Evolutionary conservation across 192 early-diverging fungal genomes (phyloP).

Genomic region (Rhizoclosmatium sp.): DNA sequence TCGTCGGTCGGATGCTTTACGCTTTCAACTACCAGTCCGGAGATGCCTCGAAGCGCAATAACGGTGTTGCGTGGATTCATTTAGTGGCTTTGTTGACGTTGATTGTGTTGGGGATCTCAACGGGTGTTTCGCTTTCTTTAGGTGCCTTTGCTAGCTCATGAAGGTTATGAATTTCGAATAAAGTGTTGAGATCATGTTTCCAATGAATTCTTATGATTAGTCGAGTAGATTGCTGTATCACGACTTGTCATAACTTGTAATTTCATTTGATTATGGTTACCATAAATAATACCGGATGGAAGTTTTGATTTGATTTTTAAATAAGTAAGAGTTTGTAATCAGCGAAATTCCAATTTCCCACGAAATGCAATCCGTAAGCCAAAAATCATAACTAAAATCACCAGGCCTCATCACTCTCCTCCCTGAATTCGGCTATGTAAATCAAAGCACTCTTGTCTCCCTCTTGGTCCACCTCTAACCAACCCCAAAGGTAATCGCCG

Average conservation of each 20-base stretch:
- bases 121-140: not conserved
- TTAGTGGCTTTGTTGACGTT: conserved; percentile 18
- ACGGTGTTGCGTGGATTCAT: conserved; percentile 41
- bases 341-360: too few species aligned
- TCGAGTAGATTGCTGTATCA: too few species aligned
- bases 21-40: conserved; percentile 64
- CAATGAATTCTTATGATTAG: too few species aligned
- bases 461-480: not conserved
- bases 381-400: not conserved
- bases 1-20: conserved; percentile 60
- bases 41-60: conserved; percentile 62
- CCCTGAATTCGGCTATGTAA: not conserved
- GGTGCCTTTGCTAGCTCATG: not conserved
- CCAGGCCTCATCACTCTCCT: not conserved
- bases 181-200: too few species aligned
- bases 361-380: not conserved
- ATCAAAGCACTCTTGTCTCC: not conserved
- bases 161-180: not conserved
- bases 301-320: not conserved
- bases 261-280: too few species aligned
- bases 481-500: conserved; percentile 4
- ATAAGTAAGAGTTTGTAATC: not conserved
- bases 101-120: not conserved
- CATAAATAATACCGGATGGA: too few species aligned
- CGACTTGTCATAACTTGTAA: too few species aligned